Evolutionary conservation across 768 basidiomycete genomes (phyloP).

Genomic region (Suillus clintonianus): DNA sequence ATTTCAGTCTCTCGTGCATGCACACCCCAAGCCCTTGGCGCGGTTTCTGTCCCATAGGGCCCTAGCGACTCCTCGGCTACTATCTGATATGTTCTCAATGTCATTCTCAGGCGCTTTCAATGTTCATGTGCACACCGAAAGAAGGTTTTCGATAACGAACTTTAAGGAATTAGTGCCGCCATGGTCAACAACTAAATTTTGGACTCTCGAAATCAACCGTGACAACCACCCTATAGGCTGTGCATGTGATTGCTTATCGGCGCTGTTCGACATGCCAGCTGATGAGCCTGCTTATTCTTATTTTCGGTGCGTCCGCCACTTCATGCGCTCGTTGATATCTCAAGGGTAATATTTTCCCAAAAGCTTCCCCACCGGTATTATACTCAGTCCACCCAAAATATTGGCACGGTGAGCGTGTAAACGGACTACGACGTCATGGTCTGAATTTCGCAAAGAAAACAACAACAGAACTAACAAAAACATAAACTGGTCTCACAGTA

Average conservation of each 20-base stretch:
- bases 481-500: neutral
- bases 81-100: neutral
- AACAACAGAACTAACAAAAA: neutral
- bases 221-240: neutral
- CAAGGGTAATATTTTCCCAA: neutral
- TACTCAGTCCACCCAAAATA: neutral
- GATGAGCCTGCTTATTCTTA: neutral
- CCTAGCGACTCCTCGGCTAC: neutral
- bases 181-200: neutral
- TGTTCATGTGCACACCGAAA: neutral
- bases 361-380: neutral
- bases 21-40: slow-evolving; percentile 3
- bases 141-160: neutral
- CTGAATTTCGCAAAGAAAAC: neutral
- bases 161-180: neutral
- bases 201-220: neutral
- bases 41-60: neutral
- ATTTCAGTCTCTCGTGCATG: neutral
- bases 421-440: neutral
- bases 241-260: neutral
- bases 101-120: neutral
- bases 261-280: neutral
- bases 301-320: neutral
- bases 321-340: neutral
- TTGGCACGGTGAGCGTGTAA: neutral